Percentiles rank a stretch among this genome's conserved stretches.
Conservation (phyloP, 768 basidiomycete species). For the Tulasnella sp. region DNA sequence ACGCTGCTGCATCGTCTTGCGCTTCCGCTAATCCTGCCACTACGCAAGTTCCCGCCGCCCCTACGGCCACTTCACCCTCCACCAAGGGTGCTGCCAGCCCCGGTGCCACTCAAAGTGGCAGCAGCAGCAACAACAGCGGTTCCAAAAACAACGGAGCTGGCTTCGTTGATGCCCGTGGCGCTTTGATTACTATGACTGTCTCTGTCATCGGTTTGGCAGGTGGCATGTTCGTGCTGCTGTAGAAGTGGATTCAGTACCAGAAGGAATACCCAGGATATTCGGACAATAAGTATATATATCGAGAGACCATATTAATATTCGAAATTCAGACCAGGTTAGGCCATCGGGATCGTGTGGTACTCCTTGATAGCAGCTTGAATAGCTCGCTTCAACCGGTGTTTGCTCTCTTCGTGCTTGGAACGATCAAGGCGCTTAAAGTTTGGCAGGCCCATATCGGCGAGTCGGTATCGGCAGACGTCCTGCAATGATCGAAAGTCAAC, state of each 20-base stretch:
- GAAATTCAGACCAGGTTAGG: constrained; percentile 88
- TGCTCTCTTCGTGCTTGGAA: constrained; percentile 72
- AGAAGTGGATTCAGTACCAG: constrained; percentile 81
- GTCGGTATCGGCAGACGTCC: constrained; percentile 91
- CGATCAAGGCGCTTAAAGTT: constrained; percentile 95
- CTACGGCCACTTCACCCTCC: background rate
- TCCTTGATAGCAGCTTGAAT: constrained; percentile 98
- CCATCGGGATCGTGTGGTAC: constrained; percentile 96
- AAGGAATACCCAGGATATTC: constrained; percentile 90
- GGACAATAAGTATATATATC: constrained; percentile 72
- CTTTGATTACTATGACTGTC: background rate
- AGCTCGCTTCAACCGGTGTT: constrained; percentile 90
- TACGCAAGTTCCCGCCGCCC: constrained; percentile 8
- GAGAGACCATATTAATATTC: constrained; percentile 77
- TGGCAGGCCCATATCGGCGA: constrained; percentile 97
- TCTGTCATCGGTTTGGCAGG: constrained; percentile 18
- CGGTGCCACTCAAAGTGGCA: background rate
- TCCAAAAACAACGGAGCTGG: background rate
- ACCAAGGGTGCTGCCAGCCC: constrained; percentile 4
- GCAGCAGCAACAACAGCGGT: background rate
- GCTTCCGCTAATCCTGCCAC: constrained; percentile 50
- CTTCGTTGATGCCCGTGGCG: background rate
- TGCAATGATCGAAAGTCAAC: constrained; percentile 37
- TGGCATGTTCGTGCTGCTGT: constrained; percentile 20
- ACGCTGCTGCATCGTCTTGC: constrained; percentile 61